A percentile compares a stretch with the other conserved stretches of the same genome.
These are phyloP conservation scores for Striga asiatica DNA, from an alignment of 257 asterid species.

Conservation along the genomic window DNA sequence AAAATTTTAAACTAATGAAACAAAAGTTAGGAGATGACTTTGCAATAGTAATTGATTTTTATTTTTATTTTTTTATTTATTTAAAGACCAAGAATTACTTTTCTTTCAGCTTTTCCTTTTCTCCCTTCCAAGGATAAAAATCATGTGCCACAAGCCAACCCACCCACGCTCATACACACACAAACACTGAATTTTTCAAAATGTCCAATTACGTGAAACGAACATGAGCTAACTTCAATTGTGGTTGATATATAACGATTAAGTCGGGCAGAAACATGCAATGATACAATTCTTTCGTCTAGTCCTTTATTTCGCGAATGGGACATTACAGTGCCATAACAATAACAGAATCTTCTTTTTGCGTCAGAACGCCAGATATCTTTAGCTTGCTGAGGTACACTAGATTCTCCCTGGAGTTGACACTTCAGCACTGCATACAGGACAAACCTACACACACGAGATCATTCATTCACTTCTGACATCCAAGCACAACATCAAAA, in stretches of 20 bases:
- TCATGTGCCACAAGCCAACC: too few species aligned
- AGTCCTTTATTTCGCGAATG: neutral
- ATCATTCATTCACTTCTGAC: neutral
- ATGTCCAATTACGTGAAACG: neutral
- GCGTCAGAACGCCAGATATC: neutral
- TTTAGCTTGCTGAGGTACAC: slow-evolving; percentile 9
- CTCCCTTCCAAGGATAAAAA: too few species aligned
- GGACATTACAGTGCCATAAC: neutral
- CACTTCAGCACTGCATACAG: slow-evolving; percentile 83
- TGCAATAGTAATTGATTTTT: too few species aligned
- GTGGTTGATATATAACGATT: neutral
- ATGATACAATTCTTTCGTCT: neutral
- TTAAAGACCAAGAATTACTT: too few species aligned
- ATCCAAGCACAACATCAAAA: neutral
- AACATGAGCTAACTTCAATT: neutral
- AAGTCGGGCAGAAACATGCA: neutral
- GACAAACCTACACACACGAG: slow-evolving; percentile 65
- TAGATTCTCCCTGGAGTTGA: slow-evolving; percentile 58
- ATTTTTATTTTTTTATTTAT: too few species aligned
- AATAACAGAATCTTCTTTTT: neutral
- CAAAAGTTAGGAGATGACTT: too few species aligned
- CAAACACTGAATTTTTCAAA: neutral
- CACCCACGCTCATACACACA: neutral
- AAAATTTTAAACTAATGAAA: too few species aligned
- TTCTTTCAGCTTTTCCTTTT: too few species aligned